Evolutionary conservation across 2,329 filamentous ascomycete genomes (phyloP).

Genomic region (Torrubiella hemipterigena): DNA sequence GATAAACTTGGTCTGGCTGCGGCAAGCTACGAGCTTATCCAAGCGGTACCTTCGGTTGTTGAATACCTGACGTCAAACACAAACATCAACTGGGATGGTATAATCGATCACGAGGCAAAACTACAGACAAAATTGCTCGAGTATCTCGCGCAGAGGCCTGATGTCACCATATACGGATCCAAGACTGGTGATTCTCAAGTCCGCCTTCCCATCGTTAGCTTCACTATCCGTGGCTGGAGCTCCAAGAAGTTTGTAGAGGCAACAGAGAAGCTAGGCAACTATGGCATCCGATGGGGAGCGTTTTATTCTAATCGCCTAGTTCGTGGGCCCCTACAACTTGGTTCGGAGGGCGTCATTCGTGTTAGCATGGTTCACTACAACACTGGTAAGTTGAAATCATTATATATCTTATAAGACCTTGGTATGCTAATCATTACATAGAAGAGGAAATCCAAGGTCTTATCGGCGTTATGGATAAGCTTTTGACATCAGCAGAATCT

Average conservation of each 20-base stretch:
- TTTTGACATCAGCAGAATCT: too few relatives aligned
- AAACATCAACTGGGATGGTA: conserved; percentile 32
- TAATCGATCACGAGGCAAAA: conserved; percentile 46
- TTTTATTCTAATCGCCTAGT: conserved; percentile 58
- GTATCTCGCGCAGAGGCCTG: conserved; percentile 40
- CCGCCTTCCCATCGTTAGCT: conserved; percentile 56
- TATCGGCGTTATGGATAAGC: too few relatives aligned
- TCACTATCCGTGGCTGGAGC: conserved; percentile 43
- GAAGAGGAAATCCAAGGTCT: too few relatives aligned
- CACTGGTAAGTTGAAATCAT: conserved; percentile 36
- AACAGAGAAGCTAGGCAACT: conserved; percentile 45
- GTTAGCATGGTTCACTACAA: conserved; percentile 69
- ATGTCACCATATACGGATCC: conserved; percentile 48
- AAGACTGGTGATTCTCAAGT: conserved; percentile 29
- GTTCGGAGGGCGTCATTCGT: conserved; percentile 48
- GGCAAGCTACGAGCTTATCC: conserved; percentile 58
- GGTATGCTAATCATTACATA: too few relatives aligned
- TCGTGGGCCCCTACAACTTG: conserved; percentile 44
- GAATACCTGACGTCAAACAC: conserved; percentile 41
- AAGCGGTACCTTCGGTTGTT: conserved; percentile 48
- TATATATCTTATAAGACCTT: too few relatives aligned
- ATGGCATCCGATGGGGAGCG: conserved; percentile 53
- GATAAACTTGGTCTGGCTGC: conserved; percentile 58
- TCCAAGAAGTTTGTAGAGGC: conserved; percentile 48
- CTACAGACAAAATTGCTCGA: conserved; percentile 47